Conservation (phyloP, 192 early-diverging fungal species). For the Chytriomyces confervae region DNA sequence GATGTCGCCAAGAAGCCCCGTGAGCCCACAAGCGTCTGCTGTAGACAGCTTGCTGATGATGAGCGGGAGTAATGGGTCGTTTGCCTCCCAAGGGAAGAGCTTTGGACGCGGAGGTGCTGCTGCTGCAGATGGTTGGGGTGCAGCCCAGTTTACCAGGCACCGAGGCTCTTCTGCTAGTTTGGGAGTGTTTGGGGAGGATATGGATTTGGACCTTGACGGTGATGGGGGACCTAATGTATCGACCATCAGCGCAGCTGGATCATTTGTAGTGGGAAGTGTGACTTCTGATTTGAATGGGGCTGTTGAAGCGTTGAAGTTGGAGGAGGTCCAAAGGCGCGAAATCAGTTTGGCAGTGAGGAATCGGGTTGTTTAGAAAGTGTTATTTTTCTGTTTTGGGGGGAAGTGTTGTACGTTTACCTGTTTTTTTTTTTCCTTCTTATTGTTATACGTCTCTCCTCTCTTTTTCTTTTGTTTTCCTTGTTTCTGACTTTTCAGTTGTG, state of each 20-base stretch:
- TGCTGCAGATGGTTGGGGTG: neutral
- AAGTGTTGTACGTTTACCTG: neutral
- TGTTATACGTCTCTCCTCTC: no score
- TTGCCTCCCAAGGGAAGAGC: neutral
- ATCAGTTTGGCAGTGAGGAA: conserved; percentile 30
- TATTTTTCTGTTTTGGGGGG: neutral
- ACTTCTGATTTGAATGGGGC: conserved; percentile 20
- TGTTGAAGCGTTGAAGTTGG: conserved; percentile 22
- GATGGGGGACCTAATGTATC: neutral
- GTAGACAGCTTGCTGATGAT: neutral
- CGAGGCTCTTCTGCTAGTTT: neutral
- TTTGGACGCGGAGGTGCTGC: neutral
- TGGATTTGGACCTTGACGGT: neutral
- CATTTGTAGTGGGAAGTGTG: conserved; percentile 12
- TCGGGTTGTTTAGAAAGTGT: conserved; percentile 12
- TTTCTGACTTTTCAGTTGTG: no score
- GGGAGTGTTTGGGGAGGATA: conserved; percentile 4
- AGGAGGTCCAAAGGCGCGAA: conserved; percentile 17
- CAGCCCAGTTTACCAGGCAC: no score
- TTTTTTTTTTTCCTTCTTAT: neutral
- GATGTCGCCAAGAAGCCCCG: neutral
- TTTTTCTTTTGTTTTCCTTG: no score
- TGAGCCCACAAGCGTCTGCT: neutral
- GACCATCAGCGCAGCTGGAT: neutral
- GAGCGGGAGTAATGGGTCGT: neutral